Base-by-base conservation (phyloP, 2,329 filamentous ascomycete genomes). In the Shiraia bambusicola region DNA sequence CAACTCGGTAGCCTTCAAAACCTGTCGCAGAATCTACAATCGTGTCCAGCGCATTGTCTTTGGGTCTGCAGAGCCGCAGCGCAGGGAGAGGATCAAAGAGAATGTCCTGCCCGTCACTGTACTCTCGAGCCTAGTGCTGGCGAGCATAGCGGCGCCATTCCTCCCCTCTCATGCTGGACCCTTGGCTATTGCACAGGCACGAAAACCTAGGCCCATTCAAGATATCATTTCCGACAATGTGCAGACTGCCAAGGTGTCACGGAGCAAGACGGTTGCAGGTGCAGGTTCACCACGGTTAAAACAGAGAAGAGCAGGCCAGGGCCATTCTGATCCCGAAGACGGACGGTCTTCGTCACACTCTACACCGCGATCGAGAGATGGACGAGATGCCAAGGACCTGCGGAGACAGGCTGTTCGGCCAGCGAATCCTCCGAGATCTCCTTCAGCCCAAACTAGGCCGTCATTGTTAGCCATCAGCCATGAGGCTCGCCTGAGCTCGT, bases 1-100 rank as follows among this genome's bases (percentile, higher is more conserved):
- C 2, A 84, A 86, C 64, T 84, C 86, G 47, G 81, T 84, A 58
- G 79, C 86, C 35, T 93, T 93, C 72, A 84, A 87, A 71, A 92
- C 86, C 35, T 92, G 88, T 63, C 81, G 87, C 45, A 77, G 88
- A 60, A 83, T 93, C 55, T 92, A 91, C 73, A 93, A 93, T 71
- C 89, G 88, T 69, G 87, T 93, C 28, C 88, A 93, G 69, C 83
- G 88, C 68, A 88, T 93, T 56, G 87, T 93, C 17, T 93, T 93
- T 66, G 88, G 88, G 14, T 76, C 86, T 16, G 78, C 83, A 25
- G 87, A 92, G 59, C 77, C 79, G 17, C 76, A 77, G 46, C 79
- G 83, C 43, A 77, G 82, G 52, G 86, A 89, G 57, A 86, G 84
- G 71, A 90, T 93, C 65, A 85, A 83, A 63, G 87, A 92, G 69